Conservation (phyloP, 2,329 filamentous ascomycete species). For the Fusarium metavorans region DNA sequence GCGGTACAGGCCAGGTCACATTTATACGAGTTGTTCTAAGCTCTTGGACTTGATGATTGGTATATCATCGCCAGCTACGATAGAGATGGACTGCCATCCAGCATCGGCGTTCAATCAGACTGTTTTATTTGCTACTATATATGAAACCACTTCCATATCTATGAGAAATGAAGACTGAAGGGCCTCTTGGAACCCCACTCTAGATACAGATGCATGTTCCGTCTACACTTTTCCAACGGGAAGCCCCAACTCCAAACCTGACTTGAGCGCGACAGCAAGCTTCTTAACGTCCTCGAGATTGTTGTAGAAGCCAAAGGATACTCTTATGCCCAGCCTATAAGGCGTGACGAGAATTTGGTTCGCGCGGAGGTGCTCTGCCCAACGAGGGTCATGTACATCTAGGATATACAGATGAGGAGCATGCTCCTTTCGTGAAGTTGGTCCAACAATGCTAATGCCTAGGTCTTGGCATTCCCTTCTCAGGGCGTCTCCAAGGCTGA, state of each 20-base stretch:
- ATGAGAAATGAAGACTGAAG: neutral
- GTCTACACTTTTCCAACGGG: neutral
- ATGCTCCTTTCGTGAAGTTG: neutral
- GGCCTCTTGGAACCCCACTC: neutral
- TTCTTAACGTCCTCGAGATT: neutral
- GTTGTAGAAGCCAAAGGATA: neutral
- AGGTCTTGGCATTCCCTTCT: neutral
- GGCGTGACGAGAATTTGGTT: neutral
- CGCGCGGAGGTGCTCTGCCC: neutral
- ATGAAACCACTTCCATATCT: neutral
- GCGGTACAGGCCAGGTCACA: constrained; percentile 5
- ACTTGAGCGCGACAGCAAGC: neutral
- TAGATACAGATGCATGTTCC: neutral
- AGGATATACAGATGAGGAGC: neutral
- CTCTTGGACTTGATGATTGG: neutral
- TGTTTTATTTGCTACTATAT: neutral
- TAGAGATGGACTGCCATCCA: neutral
- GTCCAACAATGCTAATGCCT: neutral
- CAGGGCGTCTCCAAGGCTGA: neutral
- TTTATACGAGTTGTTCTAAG: neutral
- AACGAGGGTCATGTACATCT: neutral
- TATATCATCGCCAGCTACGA: neutral
- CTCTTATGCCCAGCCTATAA: neutral
- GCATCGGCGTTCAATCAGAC: neutral
- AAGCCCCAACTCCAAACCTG: neutral